Base-by-base conservation (phyloP, 306 rosid species). In the Citrullus mucosospermus region DNA sequence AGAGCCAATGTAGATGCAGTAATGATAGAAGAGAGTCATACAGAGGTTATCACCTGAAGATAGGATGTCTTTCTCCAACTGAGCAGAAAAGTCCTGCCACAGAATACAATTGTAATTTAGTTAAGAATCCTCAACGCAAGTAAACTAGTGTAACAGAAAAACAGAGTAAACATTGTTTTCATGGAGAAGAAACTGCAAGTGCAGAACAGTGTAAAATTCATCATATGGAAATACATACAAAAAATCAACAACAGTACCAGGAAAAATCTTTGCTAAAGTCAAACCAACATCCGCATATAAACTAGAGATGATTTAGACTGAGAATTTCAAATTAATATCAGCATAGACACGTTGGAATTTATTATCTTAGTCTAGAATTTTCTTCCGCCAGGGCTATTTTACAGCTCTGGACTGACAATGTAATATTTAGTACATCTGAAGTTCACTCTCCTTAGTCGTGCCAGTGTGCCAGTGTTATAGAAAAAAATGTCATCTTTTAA, bases 31-130 rank as follows among this genome's bases (percentile, higher is more conserved):
- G 41, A 22, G 25, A 28, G 8, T 17, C 58, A 46, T 70, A 46
- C 17, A 28, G 15, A 71, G 55, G 30, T 76, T 59, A 82, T 90
- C 82, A 95, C 98, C 97, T 85, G 98, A 92, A 82, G 96, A 80
- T 84, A 95, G 84, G 84, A 95, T 91, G 77, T 95, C 98, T 81
- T 69, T 92, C 88, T 95, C 98, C 96, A 95, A 88, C 88, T 88
- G 93, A 34, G 92, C 97, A 66, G 98, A 95, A 89, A 92, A 95
- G 80, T 88, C 82, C 98, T 95, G 87, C 50, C 17, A 79, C 55
- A 82, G 76, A 79, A 81, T 76, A 81, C 10, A 38, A 32, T 61
- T 65, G 81, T 79, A 28, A 36, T n/a, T 81, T 38, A 56, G 69
- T 75, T 74, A 54, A 34, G 66, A 76, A 34, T 41, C 30, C 73